Base-by-base conservation (phyloP, 306 rosid genomes). In the Cicer bijugum region DNA sequence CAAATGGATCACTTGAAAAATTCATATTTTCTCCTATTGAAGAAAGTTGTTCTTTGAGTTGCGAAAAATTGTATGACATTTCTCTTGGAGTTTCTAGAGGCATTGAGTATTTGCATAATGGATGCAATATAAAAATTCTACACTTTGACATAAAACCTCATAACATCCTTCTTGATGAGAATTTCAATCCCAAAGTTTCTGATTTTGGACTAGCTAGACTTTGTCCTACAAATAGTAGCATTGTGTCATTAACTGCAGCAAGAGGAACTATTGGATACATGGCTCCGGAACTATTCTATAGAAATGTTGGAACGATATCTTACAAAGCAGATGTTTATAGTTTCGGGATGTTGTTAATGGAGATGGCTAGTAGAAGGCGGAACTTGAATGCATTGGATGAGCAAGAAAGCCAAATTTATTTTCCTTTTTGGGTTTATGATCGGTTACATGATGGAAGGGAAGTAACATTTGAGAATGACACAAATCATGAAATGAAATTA, bases 131-230 rank as follows among this genome's bases (percentile, higher is more conserved):
- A 35, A 63, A 63, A 40, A 63, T 63, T 40, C 4, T 63, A 4
- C 69, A 63, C 33, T 63, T 63, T 63, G 69, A 63, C 14, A 63
- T 63, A 39, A 63, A 63, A 35, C 50, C 64, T 57, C 64, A 57
- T 57, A 57, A 57, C 15, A 57, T 57, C 5, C 64, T 57, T 57
- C 64, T 57, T 23, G 64, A 57, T 11, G 40, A 57, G 5, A 28
- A 57, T 28, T 57, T 57, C 15, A 57, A 57, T 57, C 69, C 69
- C 40, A 63, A 63, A 63, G 69, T 63, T 63, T 63, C 69, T 15
- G 51, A 63, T 63, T 63, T 63, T 16, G 69, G 69, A 37, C 2
- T 63, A 0, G 69, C 69, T 1, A 63, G 35, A 14, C 50, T 40
- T 39, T 63, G 8, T 40, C 69, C 69, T 40, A 40, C 7, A 1